Conservation (phyloP, 108 stramenopile genomes). For the Cylindrotheca fusiformis region DNA sequence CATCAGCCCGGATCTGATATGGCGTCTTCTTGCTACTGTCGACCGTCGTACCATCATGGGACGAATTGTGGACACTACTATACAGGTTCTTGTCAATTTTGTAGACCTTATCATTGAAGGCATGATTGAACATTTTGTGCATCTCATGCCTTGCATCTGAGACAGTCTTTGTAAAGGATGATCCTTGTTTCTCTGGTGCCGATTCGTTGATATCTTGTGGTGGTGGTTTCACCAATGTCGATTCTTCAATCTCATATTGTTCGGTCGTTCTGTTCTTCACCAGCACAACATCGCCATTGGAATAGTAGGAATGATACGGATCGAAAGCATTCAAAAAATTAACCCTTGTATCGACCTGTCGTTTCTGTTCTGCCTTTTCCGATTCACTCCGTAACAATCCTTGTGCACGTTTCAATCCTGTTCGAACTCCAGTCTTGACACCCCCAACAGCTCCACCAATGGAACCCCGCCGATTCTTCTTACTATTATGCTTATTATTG, state of each 20-base stretch:
- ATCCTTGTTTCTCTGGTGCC: slow-evolving; percentile 5
- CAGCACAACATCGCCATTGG: not conserved
- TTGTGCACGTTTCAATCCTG: not conserved
- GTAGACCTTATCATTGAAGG: slow-evolving; percentile 29
- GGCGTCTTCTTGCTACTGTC: not conserved
- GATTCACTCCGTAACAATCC: not conserved
- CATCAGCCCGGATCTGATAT: not conserved
- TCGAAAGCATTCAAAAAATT: not conserved
- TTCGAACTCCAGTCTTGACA: not conserved
- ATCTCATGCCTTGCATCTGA: slow-evolving; percentile 23
- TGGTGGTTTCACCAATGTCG: slow-evolving; percentile 12
- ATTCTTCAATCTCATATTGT: not conserved
- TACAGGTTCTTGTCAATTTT: not conserved
- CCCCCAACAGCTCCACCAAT: not conserved
- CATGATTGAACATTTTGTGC: slow-evolving; percentile 21
- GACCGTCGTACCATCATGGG: not conserved
- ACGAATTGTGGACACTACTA: not conserved
- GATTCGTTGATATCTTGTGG: slow-evolving; percentile 33
- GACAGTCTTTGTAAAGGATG: slow-evolving; percentile 2
- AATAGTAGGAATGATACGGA: not conserved
- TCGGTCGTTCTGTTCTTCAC: not conserved
- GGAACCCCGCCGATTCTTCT: not conserved
- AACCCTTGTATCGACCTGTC: not conserved
- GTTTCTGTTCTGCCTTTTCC: not conserved
- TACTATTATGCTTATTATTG: too few species aligned